Evolutionary conservation across 1,284 basidiomycete species (phyloP).

Genomic region (Filobasidium uniguttulatum): DNA sequence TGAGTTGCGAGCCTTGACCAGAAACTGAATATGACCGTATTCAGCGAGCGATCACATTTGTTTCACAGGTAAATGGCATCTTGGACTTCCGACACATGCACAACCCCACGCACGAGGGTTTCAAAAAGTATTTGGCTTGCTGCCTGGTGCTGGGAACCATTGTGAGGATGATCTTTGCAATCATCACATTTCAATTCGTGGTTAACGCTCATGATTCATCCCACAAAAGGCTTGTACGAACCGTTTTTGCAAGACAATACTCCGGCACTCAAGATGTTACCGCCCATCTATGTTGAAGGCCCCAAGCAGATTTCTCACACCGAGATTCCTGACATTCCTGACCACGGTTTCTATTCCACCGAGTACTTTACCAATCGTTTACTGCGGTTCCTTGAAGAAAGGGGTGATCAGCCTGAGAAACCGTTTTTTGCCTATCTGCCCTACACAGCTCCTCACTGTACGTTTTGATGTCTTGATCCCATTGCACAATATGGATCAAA

Average conservation of each 20-base stretch:
- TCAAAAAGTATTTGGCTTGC: slow-evolving; percentile 22
- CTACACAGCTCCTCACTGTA: slow-evolving; percentile 9
- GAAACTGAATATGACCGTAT: too few relatives aligned
- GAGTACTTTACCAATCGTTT: slow-evolving; percentile 21
- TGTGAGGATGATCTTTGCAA: too few relatives aligned
- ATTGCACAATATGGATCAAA: too few relatives aligned
- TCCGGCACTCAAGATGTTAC: slow-evolving; percentile 18
- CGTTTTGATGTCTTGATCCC: too few relatives aligned
- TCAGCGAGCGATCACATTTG: background rate
- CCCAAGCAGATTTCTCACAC: slow-evolving; percentile 8
- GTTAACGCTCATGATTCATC: too few relatives aligned
- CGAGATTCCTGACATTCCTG: slow-evolving; percentile 7
- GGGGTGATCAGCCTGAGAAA: slow-evolving; percentile 9
- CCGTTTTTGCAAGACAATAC: slow-evolving; percentile 21
- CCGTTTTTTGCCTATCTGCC: background rate
- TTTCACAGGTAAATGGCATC: slow-evolving; percentile 26
- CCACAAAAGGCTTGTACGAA: slow-evolving; percentile 13
- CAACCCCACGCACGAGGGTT: slow-evolving; percentile 25
- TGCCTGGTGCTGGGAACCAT: slow-evolving; percentile 24
- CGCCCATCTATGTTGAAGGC: slow-evolving; percentile 19
- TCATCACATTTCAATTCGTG: too few relatives aligned
- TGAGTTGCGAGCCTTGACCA: background rate
- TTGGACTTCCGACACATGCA: slow-evolving; percentile 22
- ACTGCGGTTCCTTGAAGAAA: slow-evolving; percentile 19
- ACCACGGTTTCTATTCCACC: slow-evolving; percentile 20